Base-by-base conservation (phyloP, 306 rosid species). In the Castanospermum australe region DNA sequence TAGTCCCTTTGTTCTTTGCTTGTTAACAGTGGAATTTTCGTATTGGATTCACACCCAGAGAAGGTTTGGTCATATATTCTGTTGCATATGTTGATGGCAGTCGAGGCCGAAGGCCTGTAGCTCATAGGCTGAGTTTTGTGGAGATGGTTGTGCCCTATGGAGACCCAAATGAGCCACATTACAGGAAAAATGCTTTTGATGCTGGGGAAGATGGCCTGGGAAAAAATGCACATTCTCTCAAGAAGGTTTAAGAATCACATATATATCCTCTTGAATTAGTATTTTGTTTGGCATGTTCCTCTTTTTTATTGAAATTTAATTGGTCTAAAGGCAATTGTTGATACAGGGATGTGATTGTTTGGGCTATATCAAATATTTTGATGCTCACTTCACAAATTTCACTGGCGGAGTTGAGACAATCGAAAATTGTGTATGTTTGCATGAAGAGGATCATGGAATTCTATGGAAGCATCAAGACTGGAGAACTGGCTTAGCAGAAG, bases 391-490 rank as follows among this genome's bases (percentile, higher is more conserved):
- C 71, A 89, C 90, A 71, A 89, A 92, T 71, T 92, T 92, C 75
- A 86, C 92, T 15, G 97, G 97, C 47, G 96, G 91, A 41, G 89
- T 92, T 65, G 92, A 92, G 81, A 88, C 94, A 67, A 90, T 80
- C 48, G 96, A 92, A 77, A 87, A 90, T 67, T 92, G 96, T 67
- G 91, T 90, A 10, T 90, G 96, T 72, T 86, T 92, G 85, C 96
- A 90, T 20, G 93, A 92, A 83, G 97, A 92, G 79, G 97, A 92
- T 84, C 92, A 90, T 71, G 96, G 96, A 83, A 82, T 92, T 71
- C 36, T 92, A 76, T 92, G 97, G 97, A 92, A 92, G 88, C 96
- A 90, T 85, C 97, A 92, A 86, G 96, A 92, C 84, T 89, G 97
- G 96, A 90, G 96, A 84, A 90, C 96, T 65, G 91, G 97, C 76